Evolutionary conservation across 2,329 filamentous ascomycete genomes (phyloP).

Genomic region (Penicillium olsonii): DNA sequence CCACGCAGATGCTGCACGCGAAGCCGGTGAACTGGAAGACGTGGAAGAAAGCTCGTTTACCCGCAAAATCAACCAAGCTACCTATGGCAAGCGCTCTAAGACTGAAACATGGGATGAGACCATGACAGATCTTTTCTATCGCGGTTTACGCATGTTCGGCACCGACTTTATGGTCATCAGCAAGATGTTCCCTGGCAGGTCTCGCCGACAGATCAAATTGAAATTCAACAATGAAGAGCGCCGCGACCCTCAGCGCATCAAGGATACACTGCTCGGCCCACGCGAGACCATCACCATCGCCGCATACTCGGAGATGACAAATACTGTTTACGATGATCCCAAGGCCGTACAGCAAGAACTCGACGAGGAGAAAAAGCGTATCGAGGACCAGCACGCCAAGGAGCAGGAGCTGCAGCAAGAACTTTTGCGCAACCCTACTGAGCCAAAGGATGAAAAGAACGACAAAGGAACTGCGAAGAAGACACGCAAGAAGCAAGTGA

Average conservation of each 20-base stretch:
- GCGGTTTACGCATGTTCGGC: constrained; percentile 63
- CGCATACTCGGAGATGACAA: constrained; percentile 49
- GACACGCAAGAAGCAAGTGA: constrained; percentile 33
- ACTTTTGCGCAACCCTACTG: constrained; percentile 44
- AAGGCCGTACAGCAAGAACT: constrained; percentile 42
- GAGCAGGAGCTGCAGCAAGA: constrained; percentile 49
- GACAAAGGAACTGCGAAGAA: constrained; percentile 31
- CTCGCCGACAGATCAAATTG: constrained; percentile 62
- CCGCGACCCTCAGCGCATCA: constrained; percentile 55
- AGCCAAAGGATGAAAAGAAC: constrained; percentile 35
- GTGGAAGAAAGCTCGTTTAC: constrained; percentile 50
- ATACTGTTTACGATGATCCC: constrained; percentile 46
- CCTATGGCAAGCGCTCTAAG: constrained; percentile 53
- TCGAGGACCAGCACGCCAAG: constrained; percentile 49
- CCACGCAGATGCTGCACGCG: constrained; percentile 53
- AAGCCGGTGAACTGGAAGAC: constrained; percentile 49
- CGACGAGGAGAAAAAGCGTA: constrained; percentile 47
- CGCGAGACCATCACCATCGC: constrained; percentile 46
- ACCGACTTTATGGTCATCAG: constrained; percentile 67
- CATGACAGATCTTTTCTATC: constrained; percentile 62
- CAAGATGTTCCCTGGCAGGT: constrained; percentile 61
- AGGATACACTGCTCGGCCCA: constrained; percentile 51
- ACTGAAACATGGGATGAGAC: constrained; percentile 59
- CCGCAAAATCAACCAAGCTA: constrained; percentile 48
- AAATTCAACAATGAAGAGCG: constrained; percentile 66